These are phyloP conservation scores for Linnemannia exigua DNA, from an alignment of 192 early-diverging fungal species.

Conservation along the genomic window DNA sequence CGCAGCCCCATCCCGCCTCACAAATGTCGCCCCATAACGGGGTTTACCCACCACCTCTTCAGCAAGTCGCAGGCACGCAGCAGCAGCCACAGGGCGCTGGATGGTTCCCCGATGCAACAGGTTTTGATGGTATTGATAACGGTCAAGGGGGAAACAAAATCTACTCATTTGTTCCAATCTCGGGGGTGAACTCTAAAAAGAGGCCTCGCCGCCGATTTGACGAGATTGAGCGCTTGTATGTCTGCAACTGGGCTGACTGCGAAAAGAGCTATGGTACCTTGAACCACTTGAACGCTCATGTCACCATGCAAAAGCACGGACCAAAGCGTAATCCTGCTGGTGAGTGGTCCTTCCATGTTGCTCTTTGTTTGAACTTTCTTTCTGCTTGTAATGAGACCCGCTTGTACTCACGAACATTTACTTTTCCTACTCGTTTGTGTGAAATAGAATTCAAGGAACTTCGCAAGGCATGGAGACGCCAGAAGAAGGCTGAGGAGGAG, in stretches of 20 bases:
- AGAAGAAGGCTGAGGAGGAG: slow-evolving; percentile 66
- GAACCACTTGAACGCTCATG: slow-evolving; percentile 78
- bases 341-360: slow-evolving; percentile 17
- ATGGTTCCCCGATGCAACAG: slow-evolving; percentile 5
- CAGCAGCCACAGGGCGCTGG: slow-evolving; percentile 14
- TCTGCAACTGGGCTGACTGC: slow-evolving; percentile 69
- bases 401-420: neutral
- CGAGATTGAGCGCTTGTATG: slow-evolving; percentile 76
- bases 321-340: slow-evolving; percentile 67
- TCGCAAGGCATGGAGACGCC: slow-evolving; percentile 68
- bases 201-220: slow-evolving; percentile 71
- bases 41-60: slow-evolving; percentile 14
- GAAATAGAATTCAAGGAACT: slow-evolving; percentile 72
- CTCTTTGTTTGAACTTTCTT: neutral
- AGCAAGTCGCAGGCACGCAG: neutral
- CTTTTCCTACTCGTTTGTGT: slow-evolving; percentile 1
- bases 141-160: slow-evolving; percentile 50
- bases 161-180: slow-evolving; percentile 70
- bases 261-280: slow-evolving; percentile 75
- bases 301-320: slow-evolving; percentile 78
- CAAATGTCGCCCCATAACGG: slow-evolving; percentile 20
- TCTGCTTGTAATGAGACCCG: too few relatives aligned
- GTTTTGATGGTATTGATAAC: neutral
- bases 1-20: slow-evolving; percentile 3
- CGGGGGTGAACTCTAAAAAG: slow-evolving; percentile 70